A percentile compares a stretch with the other conserved stretches of the same genome.
Conservation (phyloP, 805 yeast genomes). For the fission yeast (Schizosaccharomyces pombe) region DNA sequence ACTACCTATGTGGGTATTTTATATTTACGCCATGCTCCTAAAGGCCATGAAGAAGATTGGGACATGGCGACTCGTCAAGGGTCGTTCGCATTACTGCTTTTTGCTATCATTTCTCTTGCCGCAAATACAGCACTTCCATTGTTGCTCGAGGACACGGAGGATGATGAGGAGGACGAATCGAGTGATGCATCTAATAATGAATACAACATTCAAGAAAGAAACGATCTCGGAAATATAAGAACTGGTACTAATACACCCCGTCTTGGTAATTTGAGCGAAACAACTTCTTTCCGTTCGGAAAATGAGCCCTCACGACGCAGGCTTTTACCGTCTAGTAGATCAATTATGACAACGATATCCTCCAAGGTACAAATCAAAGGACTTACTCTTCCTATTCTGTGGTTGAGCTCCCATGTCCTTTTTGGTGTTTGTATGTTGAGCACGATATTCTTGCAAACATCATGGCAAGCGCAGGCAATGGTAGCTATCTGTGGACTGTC, state of each 20-base stretch:
- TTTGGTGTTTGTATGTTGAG: constrained; percentile 26
- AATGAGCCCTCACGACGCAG: no score
- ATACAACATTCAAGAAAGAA: no score
- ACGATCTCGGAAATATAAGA: no score
- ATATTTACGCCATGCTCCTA: constrained; percentile 17
- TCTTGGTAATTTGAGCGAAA: background rate
- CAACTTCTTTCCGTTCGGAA: background rate
- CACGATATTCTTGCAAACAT: constrained; percentile 24
- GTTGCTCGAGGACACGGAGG: constrained; percentile 17
- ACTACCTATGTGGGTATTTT: constrained; percentile 43
- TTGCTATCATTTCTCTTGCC: constrained; percentile 25
- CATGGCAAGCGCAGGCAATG: constrained; percentile 23
- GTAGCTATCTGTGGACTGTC: constrained; percentile 34
- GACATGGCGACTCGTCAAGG: constrained; percentile 31
- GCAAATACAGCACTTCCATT: constrained; percentile 25
- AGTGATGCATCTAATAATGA: constrained; percentile 3
- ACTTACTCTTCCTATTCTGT: constrained; percentile 13
- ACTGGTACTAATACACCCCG: background rate
- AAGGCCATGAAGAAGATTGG: constrained; percentile 16
- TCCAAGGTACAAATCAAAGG: constrained; percentile 7
- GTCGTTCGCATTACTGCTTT: constrained; percentile 26
- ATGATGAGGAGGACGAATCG: constrained; percentile 5
- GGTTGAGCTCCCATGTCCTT: constrained; percentile 29
- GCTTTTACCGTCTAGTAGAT: background rate
- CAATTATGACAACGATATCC: background rate